Conservation (phyloP, 768 basidiomycete species). For the Gymnopilus junonius region DNA sequence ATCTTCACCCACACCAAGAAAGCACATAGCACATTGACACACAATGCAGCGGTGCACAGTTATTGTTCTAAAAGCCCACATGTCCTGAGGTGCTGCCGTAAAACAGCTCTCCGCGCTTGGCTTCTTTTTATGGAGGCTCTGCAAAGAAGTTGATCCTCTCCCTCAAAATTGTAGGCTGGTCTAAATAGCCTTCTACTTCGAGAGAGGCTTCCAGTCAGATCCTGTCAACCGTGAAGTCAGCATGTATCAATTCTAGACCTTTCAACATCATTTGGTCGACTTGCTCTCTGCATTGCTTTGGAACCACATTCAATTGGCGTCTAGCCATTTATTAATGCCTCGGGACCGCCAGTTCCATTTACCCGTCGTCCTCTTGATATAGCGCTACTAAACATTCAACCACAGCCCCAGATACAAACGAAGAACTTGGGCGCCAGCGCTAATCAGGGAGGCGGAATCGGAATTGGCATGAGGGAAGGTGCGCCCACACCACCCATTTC, state of each 20-base stretch:
- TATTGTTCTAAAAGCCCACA: neutral
- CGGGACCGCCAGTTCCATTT: neutral
- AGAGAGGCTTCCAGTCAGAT: conserved; percentile 7
- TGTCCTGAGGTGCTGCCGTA: neutral
- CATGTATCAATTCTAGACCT: neutral
- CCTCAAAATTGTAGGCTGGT: neutral
- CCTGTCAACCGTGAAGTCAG: neutral
- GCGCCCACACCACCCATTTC: neutral
- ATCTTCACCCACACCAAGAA: neutral
- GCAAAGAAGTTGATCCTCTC: neutral
- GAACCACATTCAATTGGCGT: neutral
- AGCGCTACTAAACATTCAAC: neutral
- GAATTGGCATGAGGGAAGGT: neutral
- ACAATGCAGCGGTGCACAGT: neutral
- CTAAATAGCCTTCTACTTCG: neutral
- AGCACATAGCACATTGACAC: neutral
- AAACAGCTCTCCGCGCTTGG: neutral
- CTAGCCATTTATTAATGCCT: neutral
- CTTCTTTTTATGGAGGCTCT: neutral
- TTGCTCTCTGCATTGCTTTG: neutral
- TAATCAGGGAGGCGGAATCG: neutral
- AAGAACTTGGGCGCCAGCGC: neutral
- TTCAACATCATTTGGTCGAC: neutral
- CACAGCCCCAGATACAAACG: neutral
- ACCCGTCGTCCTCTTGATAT: neutral